Conservation (phyloP, 345 rosid species). For the Syzygium aromaticum region DNA sequence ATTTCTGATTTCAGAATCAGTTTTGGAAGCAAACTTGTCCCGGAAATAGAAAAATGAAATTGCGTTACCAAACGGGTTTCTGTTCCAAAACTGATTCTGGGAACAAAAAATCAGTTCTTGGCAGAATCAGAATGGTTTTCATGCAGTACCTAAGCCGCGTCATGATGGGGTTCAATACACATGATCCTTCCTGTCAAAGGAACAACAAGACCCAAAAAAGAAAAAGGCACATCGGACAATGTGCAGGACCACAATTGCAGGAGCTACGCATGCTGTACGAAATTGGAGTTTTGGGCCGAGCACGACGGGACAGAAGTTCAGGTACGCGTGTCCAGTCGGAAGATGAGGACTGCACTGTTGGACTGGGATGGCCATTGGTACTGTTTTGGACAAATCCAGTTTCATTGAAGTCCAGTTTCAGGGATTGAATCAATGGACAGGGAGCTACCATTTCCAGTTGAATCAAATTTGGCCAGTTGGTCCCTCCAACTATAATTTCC, state of each 20-base stretch:
- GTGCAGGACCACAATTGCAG: not conserved
- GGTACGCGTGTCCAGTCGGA: not conserved
- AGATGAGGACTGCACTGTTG: not conserved
- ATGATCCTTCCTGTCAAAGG: not conserved
- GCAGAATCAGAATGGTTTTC: no score
- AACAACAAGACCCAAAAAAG: accelerated
- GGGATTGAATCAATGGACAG: not conserved
- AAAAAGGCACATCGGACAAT: not conserved
- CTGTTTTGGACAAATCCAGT: not conserved
- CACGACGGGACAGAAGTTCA: not conserved
- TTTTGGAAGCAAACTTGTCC: no score
- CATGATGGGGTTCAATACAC: not conserved
- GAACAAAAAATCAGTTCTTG: no score
- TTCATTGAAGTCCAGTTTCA: not conserved
- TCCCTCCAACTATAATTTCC: not conserved
- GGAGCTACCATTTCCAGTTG: not conserved
- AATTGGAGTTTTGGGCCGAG: not conserved
- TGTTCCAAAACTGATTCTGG: no score
- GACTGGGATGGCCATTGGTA: not conserved
- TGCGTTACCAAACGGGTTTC: no score
- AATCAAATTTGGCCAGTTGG: not conserved
- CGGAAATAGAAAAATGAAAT: no score
- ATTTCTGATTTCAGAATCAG: no score
- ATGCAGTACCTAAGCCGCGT: no score
- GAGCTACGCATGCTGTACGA: not conserved